Conservation (phyloP, 192 early-diverging fungal species). For the Coemansia sp. region DNA sequence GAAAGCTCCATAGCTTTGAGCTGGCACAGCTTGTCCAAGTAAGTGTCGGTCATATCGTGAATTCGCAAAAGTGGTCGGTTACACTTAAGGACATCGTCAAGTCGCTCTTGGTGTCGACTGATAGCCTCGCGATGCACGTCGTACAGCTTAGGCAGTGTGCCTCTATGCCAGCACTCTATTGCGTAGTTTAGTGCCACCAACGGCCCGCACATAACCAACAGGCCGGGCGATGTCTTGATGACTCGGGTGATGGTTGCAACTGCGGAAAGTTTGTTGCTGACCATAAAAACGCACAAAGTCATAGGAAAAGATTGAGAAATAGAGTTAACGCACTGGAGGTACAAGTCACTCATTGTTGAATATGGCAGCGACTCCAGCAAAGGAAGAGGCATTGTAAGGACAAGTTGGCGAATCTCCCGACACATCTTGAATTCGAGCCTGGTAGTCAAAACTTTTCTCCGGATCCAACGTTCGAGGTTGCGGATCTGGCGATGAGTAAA, state of each 20-base stretch:
- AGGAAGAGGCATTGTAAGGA: slow-evolving; percentile 17
- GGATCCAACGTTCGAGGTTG: not conserved
- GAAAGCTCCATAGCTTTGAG: not conserved
- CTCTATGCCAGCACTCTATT: not conserved
- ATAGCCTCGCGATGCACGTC: not conserved
- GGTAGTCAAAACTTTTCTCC: slow-evolving; percentile 13
- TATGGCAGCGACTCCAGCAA: slow-evolving; percentile 12
- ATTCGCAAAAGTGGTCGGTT: slow-evolving; percentile 13
- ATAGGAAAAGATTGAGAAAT: no score
- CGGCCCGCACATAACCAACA: not conserved
- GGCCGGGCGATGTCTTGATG: not conserved
- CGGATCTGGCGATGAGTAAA: slow-evolving; percentile 13
- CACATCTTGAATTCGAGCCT: slow-evolving; percentile 3
- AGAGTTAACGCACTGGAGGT: not conserved
- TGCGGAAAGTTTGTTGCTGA: not conserved
- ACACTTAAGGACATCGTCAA: not conserved
- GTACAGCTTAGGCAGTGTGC: no score
- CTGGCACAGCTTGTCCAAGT: not conserved
- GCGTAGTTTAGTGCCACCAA: not conserved
- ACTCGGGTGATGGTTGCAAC: slow-evolving; percentile 10
- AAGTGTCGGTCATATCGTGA: slow-evolving; percentile 4
- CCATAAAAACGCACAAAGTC: not conserved
- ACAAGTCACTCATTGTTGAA: not conserved
- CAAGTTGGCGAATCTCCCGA: not conserved
- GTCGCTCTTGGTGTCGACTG: not conserved